These are phyloP conservation scores for Trichocladium uniseriatum DNA, from an alignment of 495 filamentous ascomycete genomes.

Conservation along the genomic window DNA sequence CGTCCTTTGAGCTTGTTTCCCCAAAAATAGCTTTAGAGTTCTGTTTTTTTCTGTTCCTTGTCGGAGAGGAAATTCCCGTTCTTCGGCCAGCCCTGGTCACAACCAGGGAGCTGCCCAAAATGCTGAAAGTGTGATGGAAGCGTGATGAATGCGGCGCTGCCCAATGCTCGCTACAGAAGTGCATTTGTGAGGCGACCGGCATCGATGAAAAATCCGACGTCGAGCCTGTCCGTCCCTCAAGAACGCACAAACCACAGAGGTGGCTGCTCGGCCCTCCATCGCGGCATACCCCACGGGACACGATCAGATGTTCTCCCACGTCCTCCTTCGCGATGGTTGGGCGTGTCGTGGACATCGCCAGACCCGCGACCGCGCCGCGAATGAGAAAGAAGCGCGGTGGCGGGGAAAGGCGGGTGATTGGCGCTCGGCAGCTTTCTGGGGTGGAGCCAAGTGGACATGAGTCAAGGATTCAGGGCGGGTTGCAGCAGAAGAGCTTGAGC, in stretches of 20 bases:
- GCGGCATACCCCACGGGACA: constrained; percentile 1
- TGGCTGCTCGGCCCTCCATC: constrained; percentile 8
- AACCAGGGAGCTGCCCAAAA: background rate
- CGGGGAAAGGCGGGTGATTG: constrained; percentile 7
- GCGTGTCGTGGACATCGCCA: constrained; percentile 9
- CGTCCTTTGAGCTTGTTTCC: background rate
- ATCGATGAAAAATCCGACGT: constrained; percentile 4
- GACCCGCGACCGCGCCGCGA: background rate
- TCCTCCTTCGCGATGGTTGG: background rate
- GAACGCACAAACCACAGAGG: constrained; percentile 16
- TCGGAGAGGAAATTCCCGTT: background rate
- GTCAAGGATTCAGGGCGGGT: constrained; percentile 25
- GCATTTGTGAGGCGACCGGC: background rate
- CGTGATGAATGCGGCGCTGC: background rate
- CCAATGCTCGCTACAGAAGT: background rate
- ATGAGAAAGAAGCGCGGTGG: constrained; percentile 4
- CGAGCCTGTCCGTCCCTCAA: background rate
- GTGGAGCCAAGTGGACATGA: constrained; percentile 26
- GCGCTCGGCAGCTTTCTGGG: constrained; percentile 8
- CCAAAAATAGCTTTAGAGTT: constrained; percentile 6
- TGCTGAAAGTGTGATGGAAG: background rate
- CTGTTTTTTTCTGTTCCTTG: background rate
- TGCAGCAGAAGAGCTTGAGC: constrained; percentile 15
- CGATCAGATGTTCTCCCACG: constrained; percentile 4
- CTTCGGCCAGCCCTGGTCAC: too few species aligned